Conservation (phyloP, 1,139 yeast species). For the Suhomyces ambrosiae region DNA sequence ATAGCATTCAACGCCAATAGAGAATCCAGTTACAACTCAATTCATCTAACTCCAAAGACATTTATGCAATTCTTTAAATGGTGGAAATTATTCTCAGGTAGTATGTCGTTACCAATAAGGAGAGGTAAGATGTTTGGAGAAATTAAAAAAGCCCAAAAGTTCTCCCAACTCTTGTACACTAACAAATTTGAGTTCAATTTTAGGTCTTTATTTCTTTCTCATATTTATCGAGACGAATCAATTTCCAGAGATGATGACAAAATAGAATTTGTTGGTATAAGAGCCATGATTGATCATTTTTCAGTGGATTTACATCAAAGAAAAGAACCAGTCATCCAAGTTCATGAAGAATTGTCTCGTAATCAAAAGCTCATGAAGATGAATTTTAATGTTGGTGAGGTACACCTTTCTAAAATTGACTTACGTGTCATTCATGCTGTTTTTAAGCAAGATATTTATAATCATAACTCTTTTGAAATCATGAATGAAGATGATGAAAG, state of each 20-base stretch:
- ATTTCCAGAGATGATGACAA: constrained; percentile 22
- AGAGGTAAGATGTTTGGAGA: constrained; percentile 46
- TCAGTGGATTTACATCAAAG: constrained; percentile 47
- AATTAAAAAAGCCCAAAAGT: constrained; percentile 35
- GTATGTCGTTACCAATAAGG: constrained; percentile 45
- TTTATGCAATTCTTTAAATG: constrained; percentile 45
- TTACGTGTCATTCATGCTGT: constrained; percentile 37
- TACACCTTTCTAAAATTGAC: constrained; percentile 43
- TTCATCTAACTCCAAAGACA: constrained; percentile 44
- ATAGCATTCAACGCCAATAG: constrained; percentile 61
- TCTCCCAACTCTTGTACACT: constrained; percentile 45
- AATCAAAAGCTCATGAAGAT: constrained; percentile 41
- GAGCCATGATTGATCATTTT: constrained; percentile 45
- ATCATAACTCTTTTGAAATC: neutral
- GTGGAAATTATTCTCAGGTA: constrained; percentile 50
- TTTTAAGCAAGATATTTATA: constrained; percentile 35
- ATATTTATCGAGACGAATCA: constrained; percentile 34
- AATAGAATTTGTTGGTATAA: constrained; percentile 41
- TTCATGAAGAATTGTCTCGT: constrained; percentile 34
- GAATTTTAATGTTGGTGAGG: constrained; percentile 49
- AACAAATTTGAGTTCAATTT: constrained; percentile 46
- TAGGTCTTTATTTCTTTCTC: constrained; percentile 43
- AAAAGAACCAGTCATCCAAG: constrained; percentile 38
- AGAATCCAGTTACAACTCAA: constrained; percentile 42
- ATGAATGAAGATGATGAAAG: constrained; percentile 12